Evolutionary conservation across 768 basidiomycete species (phyloP), one percentile per base, ranked within the genome.

Genomic region (Auricularia auricula-judae): DNA sequence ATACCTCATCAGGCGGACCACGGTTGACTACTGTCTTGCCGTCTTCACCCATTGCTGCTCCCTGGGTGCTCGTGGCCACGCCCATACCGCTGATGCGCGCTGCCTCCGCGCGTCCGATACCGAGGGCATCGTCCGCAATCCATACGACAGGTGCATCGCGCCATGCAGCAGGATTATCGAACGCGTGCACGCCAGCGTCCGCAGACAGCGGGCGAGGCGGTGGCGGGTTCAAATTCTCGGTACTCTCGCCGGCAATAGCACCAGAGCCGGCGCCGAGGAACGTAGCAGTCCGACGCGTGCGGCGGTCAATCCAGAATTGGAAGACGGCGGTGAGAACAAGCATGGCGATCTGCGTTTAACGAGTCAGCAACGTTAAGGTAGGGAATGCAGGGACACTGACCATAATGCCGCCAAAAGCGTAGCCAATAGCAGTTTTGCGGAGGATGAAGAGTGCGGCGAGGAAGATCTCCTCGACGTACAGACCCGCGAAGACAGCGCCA

Each of bases 361-460:
- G 77, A 82, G 66, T 81, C 75, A 0, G 73, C 74, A 12, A 81
- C 65, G 4, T 10, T 1, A 10, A 23, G 10, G 16, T 7, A 33
- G 34, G 4, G 1, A 73, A 68, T 42, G 73, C 72, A 51, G 5
- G 14, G 23, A 29, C 4, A 59, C 56, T 12, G 11, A 59, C 56
- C 70, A 75, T 73, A 62, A 75, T 65, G 42, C 69, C 72, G 60
- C 75, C 74, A 53, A 73, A 79, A 0, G 74, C 64, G 34, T 65
- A 58, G 11, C 78, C 74, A 29, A 76, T 66, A 5, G 63, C 69
- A 3, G 74, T 73, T 65, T 81, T 81, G 63, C 68, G 67, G 35
- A 90, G 74, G 80, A 90, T 88, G 77, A 89, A 87, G 10, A 89
- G 76, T n/a, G 84, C 86, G 4, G 81, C 78, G 21, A 89, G 75